Percentiles rank a stretch among this genome's conserved stretches.
These are phyloP conservation scores for Sporodiniella umbellata DNA, from an alignment of 371 early-diverging fungal genomes.

Conservation along the genomic window DNA sequence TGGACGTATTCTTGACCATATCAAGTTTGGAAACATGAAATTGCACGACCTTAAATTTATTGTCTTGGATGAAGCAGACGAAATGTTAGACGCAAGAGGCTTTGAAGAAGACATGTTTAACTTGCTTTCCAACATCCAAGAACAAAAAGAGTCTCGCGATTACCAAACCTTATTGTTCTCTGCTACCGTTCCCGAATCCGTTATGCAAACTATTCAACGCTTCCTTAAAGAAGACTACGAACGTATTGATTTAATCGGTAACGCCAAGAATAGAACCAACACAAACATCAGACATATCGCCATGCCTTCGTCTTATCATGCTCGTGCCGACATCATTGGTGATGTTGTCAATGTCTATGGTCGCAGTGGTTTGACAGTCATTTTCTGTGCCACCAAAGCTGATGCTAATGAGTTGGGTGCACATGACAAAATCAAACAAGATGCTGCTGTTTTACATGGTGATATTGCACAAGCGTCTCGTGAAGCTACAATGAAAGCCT, in stretches of 20 bases:
- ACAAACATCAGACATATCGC: conserved; percentile 77
- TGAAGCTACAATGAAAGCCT: conserved; percentile 84
- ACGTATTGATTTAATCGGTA: conserved; percentile 78
- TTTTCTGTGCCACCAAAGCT: conserved; percentile 91
- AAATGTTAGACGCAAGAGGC: conserved; percentile 92
- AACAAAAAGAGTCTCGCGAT: conserved; percentile 67
- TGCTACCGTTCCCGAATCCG: conserved; percentile 86
- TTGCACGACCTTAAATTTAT: conserved; percentile 72
- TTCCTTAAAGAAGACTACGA: conserved; percentile 85
- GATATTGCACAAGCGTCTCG: conserved; percentile 89
- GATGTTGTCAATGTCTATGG: conserved; percentile 87
- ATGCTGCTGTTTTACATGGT: conserved; percentile 91
- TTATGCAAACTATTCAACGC: conserved; percentile 73
- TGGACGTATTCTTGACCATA: conserved; percentile 89
- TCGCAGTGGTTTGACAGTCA: conserved; percentile 76
- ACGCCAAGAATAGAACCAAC: conserved; percentile 73
- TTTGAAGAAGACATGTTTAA: conserved; percentile 94
- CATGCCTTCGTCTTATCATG: conserved; percentile 77
- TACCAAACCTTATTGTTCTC: conserved; percentile 88
- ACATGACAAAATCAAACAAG: conserved; percentile 72
- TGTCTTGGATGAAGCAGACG: conserved; percentile 96
- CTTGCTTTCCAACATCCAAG: conserved; percentile 69
- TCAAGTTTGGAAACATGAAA: conserved; percentile 80
- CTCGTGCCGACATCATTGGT: conserved; percentile 75
- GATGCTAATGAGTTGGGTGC: conserved; percentile 88